Percentiles rank a stretch among this genome's conserved stretches.
Evolutionary conservation across 495 filamentous ascomycete species (phyloP).

Genomic region (Aspergillus egyptiacus): DNA sequence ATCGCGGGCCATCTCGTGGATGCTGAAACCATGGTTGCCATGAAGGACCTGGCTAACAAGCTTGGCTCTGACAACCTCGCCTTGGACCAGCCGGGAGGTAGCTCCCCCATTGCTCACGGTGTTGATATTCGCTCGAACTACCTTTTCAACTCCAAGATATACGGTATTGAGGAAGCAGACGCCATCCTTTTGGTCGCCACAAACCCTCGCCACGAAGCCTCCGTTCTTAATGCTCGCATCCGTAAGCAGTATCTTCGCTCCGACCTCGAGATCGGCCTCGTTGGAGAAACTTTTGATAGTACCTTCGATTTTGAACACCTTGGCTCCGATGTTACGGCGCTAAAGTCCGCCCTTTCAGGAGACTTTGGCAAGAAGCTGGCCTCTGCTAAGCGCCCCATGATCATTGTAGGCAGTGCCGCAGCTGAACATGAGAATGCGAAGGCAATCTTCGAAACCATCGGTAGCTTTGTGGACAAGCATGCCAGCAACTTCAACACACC

Average conservation of each 20-base stretch:
- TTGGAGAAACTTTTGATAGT: slow-evolving; percentile 84
- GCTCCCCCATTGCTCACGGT: slow-evolving; percentile 81
- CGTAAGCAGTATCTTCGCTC: slow-evolving; percentile 96
- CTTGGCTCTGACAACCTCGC: slow-evolving; percentile 93
- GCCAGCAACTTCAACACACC: slow-evolving; percentile 76
- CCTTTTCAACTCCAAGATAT: slow-evolving; percentile 91
- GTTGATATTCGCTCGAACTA: slow-evolving; percentile 93
- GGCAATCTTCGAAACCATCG: slow-evolving; percentile 84
- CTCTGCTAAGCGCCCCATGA: slow-evolving; percentile 88
- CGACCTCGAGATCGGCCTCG: slow-evolving; percentile 85
- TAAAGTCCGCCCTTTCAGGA: slow-evolving; percentile 82
- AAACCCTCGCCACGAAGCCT: slow-evolving; percentile 90
- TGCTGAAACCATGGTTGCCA: slow-evolving; percentile 84
- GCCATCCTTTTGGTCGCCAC: slow-evolving; percentile 87
- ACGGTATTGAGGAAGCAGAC: slow-evolving; percentile 89
- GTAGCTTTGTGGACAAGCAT: slow-evolving; percentile 87
- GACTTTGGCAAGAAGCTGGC: slow-evolving; percentile 85
- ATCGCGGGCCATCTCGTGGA: slow-evolving; percentile 88
- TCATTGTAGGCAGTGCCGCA: slow-evolving; percentile 84
- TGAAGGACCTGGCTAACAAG: slow-evolving; percentile 95
- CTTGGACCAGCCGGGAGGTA: slow-evolving; percentile 81
- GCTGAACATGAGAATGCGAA: slow-evolving; percentile 86
- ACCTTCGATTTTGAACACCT: slow-evolving; percentile 93
- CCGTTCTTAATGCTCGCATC: slow-evolving; percentile 91
- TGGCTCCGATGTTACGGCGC: slow-evolving; percentile 63